phyloP scores from a whole-genome alignment of 139 green algal genomes.

The Limnomonas spitsbergensis region DNA sequence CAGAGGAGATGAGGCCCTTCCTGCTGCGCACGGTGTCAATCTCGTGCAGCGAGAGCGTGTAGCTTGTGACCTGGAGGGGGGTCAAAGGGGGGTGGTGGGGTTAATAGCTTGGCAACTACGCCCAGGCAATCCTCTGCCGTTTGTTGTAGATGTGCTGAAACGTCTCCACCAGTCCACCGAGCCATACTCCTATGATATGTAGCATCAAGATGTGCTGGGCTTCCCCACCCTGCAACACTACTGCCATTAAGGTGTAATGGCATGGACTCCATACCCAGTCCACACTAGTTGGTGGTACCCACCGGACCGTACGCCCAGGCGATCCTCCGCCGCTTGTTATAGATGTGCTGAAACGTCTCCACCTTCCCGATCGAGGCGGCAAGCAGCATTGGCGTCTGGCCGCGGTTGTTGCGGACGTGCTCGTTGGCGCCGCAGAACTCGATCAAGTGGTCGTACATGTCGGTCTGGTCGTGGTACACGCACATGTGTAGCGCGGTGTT shows the following conservation, averaged over 20 bases:
- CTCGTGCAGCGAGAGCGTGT: conserved; percentile 52
- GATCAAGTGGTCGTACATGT: conserved; percentile 63
- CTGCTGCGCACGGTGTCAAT: conserved; percentile 49
- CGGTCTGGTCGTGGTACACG: conserved; percentile 42
- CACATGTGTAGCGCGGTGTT: conserved; percentile 54
- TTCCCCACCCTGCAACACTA: too few species aligned
- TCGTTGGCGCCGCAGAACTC: conserved; percentile 45
- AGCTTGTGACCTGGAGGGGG: conserved; percentile 43
- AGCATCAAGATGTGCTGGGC: too few species aligned
- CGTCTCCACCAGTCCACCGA: too few species aligned
- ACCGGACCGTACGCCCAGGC: conserved; percentile 48
- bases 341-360: conserved; percentile 57
- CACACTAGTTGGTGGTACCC: too few species aligned
- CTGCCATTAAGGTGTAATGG: too few species aligned
- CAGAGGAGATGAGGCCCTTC: conserved; percentile 31
- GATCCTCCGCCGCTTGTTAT: conserved; percentile 47
- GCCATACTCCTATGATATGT: too few species aligned
- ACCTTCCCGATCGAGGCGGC: conserved; percentile 50
- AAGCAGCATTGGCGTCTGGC: conserved; percentile 48
- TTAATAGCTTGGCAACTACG: too few species aligned
- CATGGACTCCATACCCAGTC: too few species aligned
- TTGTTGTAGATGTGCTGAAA: conserved; percentile 63
- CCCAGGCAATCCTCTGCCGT: conserved; percentile 39
- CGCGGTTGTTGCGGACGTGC: conserved; percentile 42
- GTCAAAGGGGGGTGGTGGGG: too few species aligned